Percentiles rank a stretch among this genome's conserved stretches.
Evolutionary conservation across 768 basidiomycete genomes (phyloP).

Genomic region (Trametes villosa): DNA sequence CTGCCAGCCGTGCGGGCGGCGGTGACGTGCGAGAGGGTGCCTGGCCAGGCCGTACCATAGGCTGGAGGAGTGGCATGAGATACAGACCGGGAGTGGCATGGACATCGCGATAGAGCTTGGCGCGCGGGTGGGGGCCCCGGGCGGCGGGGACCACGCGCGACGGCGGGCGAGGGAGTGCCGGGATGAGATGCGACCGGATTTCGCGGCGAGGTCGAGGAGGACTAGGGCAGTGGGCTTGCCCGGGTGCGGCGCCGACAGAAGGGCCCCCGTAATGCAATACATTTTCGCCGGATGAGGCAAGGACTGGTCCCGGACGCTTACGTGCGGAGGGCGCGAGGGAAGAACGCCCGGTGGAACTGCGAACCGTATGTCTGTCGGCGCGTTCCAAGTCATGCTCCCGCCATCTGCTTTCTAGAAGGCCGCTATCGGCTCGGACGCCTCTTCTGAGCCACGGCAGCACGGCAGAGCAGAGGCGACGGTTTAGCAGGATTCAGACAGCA

Average conservation of each 20-base stretch:
- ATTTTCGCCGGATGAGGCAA: conserved; percentile 11
- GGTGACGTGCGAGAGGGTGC: conserved; percentile 13
- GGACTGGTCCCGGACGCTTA: conserved; percentile 16
- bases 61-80: background rate
- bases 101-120: conserved; percentile 3
- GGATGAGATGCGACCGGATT: conserved; percentile 18
- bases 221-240: conserved; percentile 2
- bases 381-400: conserved; percentile 11
- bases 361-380: conserved; percentile 14
- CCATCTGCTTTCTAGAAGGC: conserved; percentile 11
- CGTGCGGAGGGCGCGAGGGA: conserved; percentile 8
- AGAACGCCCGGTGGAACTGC: conserved; percentile 19
- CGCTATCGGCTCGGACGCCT: conserved; percentile 6
- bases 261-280: conserved; percentile 9
- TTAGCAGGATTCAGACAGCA: conserved; percentile 5
- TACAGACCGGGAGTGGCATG: background rate
- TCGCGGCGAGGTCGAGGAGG: conserved; percentile 5
- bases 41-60: background rate
- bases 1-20: background rate
- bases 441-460: background rate
- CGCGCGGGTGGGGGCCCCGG: background rate
- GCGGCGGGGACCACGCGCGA: background rate
- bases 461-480: background rate
- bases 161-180: background rate
- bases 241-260: conserved; percentile 5